These are phyloP conservation scores for Penicillium sp. DNA, from an alignment of 2,329 filamentous ascomycete genomes.

Conservation along the genomic window DNA sequence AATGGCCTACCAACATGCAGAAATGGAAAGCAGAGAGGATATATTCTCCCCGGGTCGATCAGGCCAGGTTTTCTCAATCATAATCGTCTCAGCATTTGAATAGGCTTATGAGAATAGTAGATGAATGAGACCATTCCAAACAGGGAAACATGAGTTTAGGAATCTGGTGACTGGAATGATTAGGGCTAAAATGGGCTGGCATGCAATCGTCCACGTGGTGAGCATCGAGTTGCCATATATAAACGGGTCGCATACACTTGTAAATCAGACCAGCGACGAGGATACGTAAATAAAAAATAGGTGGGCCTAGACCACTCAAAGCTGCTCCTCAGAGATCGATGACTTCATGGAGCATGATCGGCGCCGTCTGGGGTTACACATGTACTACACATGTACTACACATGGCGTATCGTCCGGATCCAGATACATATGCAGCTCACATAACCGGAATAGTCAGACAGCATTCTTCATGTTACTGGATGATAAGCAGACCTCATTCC, in stretches of 20 bases:
- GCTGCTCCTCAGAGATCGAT: not conserved
- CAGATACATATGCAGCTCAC: conserved; percentile 6
- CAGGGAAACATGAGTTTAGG: no score
- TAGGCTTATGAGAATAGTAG: no score
- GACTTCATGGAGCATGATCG: not conserved
- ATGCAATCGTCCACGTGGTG: not conserved
- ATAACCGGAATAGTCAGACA: conserved; percentile 2
- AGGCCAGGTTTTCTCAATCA: no score
- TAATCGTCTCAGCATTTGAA: no score
- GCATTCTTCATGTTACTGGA: not conserved
- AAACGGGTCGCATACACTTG: not conserved
- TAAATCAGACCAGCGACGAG: not conserved
- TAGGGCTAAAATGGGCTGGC: not conserved
- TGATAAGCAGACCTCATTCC: not conserved
- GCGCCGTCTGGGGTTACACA: not conserved
- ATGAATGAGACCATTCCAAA: no score
- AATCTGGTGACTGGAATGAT: no score
- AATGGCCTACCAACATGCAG: no score
- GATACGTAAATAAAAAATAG: not conserved
- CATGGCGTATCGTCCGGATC: not conserved
- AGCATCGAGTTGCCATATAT: not conserved
- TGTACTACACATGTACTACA: no score
- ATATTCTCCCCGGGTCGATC: no score
- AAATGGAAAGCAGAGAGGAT: no score
- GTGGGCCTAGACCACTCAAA: not conserved